These are phyloP conservation scores for Capsicum rhomboideum DNA, from an alignment of 257 asterid species.

Conservation along the genomic window DNA sequence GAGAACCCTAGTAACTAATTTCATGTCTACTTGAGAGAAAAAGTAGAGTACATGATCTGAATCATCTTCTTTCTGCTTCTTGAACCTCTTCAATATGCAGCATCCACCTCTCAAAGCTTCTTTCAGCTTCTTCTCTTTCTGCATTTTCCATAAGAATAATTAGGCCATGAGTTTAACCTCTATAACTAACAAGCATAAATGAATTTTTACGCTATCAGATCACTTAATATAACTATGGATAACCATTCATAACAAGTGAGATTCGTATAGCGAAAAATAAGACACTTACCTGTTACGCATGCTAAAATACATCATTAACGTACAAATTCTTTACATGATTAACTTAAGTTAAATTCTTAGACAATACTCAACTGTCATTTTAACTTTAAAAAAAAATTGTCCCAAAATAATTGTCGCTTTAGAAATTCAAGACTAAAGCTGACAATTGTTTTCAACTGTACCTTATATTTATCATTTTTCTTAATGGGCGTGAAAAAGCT, in stretches of 20 bases:
- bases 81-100: slow-evolving; percentile 56
- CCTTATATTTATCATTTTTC: not conserved
- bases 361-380: not conserved
- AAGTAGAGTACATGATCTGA: slow-evolving; percentile 62
- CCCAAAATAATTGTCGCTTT: not conserved
- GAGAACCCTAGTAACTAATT: slow-evolving; percentile 62
- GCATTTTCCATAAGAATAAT: slow-evolving; percentile 16
- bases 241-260: not conserved
- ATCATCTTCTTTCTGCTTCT: slow-evolving; percentile 33
- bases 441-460: not conserved
- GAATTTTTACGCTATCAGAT: not conserved
- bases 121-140: slow-evolving; percentile 82
- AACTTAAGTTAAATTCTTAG: not conserved
- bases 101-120: slow-evolving; percentile 57
- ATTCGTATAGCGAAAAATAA: not conserved
- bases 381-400: not conserved
- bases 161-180: not conserved
- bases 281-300: not conserved
- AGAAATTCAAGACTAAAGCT: not conserved
- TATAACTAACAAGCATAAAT: not conserved
- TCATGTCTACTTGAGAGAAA: slow-evolving; percentile 82
- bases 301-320: not conserved
- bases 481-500: no score
- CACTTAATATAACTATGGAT: not conserved
- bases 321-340: not conserved